phyloP scores from a whole-genome alignment of 768 basidiomycete genomes.

The Kwoniella dendrophila region DNA sequence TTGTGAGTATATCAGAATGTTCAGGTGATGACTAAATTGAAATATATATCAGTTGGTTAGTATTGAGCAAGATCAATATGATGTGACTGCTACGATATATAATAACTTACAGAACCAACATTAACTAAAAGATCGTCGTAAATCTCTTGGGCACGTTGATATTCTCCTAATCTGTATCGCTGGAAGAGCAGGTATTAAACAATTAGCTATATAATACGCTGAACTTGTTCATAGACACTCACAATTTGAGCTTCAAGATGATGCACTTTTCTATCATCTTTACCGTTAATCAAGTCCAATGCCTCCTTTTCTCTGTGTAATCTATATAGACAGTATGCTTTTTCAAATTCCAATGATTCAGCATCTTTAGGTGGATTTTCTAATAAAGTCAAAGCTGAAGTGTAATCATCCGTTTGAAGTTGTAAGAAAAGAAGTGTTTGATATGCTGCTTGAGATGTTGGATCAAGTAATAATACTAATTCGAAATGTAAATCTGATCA shows the following conservation, averaged over 20 bases:
- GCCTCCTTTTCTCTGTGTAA: conserved; percentile 77
- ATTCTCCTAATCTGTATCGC: conserved; percentile 78
- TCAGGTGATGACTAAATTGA: conserved; percentile 73
- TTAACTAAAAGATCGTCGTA: conserved; percentile 81
- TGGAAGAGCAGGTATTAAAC: conserved; percentile 49
- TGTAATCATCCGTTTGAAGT: conserved; percentile 82
- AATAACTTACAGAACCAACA: conserved; percentile 68
- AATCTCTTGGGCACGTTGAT: conserved; percentile 71
- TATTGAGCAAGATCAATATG: background rate
- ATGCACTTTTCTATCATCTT: conserved; percentile 63
- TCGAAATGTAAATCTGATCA: background rate
- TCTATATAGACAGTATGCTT: conserved; percentile 81
- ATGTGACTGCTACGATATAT: background rate
- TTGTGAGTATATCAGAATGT: conserved; percentile 81
- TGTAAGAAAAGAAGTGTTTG: conserved; percentile 85
- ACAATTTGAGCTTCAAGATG: conserved; percentile 90
- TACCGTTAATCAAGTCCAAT: conserved; percentile 57
- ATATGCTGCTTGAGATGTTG: conserved; percentile 65
- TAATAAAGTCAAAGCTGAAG: conserved; percentile 68
- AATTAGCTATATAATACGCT: background rate
- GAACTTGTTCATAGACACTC: conserved; percentile 47
- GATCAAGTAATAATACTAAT: conserved; percentile 74
- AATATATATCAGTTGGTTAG: background rate
- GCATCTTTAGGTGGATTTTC: conserved; percentile 46
- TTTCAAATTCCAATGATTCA: conserved; percentile 62